A percentile compares a stretch with the other conserved stretches of the same genome.
Conservation (phyloP, 2,329 filamentous ascomycete genomes). For the Aspergillus puulaauensis region DNA sequence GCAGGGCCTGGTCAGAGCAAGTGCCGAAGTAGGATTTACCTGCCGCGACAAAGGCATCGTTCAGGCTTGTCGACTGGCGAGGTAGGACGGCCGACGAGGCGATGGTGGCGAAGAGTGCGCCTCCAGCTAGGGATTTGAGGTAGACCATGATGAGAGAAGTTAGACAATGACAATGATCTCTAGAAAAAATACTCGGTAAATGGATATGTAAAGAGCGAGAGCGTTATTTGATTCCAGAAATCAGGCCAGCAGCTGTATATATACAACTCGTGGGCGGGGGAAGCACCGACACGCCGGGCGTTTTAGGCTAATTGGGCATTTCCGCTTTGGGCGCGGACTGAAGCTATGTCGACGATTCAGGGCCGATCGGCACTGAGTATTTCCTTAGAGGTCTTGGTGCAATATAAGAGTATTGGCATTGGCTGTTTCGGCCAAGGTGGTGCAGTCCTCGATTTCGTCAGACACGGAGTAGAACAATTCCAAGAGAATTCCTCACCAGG, state of each 20-base stretch:
- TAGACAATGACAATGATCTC: no score
- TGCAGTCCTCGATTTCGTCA: no score
- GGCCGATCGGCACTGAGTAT: background rate
- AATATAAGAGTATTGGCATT: background rate
- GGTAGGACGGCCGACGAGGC: slow-evolving; percentile 1
- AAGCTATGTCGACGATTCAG: background rate
- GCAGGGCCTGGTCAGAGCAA: slow-evolving; percentile 51
- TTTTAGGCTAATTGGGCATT: slow-evolving; percentile 7
- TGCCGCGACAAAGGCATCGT: slow-evolving; percentile 57
- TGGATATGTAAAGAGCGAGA: background rate
- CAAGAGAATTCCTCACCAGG: no score
- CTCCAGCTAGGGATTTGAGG: slow-evolving; percentile 6
- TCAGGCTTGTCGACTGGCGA: slow-evolving; percentile 43
- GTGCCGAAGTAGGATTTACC: slow-evolving; percentile 68
- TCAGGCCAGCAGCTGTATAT: background rate
- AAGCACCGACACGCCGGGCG: background rate
- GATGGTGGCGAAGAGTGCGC: slow-evolving; percentile 5
- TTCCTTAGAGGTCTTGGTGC: background rate
- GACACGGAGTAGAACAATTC: no score
- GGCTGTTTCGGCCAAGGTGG: slow-evolving; percentile 8
- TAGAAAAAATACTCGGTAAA: background rate
- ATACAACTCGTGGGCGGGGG: background rate
- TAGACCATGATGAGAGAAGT: slow-evolving; percentile 3
- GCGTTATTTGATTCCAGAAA: no score
- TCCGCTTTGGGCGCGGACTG: slow-evolving; percentile 3